Percentiles rank a stretch among this genome's conserved stretches.
These are phyloP conservation scores for Pinus albicaulis DNA, from an alignment of 75 land plant species.

Conservation along the genomic window DNA sequence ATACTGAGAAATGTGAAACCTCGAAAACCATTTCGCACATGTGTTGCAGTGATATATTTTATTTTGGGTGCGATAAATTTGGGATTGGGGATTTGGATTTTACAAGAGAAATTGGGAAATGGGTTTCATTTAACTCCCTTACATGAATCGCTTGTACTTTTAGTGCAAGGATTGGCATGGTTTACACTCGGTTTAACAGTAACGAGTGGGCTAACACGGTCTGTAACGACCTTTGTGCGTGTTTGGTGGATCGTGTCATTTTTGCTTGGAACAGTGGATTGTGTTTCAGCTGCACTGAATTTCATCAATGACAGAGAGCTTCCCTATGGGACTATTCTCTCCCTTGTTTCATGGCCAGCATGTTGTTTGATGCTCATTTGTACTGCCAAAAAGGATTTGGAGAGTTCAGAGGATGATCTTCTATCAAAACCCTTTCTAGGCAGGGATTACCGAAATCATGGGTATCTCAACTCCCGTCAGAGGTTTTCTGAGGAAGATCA, in stretches of 20 bases:
- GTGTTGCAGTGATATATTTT: background rate
- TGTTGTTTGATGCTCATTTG: slow-evolving; percentile 4
- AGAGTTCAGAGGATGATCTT: background rate
- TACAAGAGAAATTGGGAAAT: background rate
- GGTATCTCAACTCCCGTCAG: background rate
- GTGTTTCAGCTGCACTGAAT: slow-evolving; percentile 5
- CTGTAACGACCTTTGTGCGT: background rate
- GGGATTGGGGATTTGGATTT: slow-evolving; percentile 13
- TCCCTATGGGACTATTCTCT: slow-evolving; percentile 1
- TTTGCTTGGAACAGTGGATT: slow-evolving; percentile 2
- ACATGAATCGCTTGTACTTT: slow-evolving; percentile 12
- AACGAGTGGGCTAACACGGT: background rate
- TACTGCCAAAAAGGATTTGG: background rate
- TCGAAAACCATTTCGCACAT: slow-evolving; percentile 11
- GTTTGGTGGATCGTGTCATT: slow-evolving; percentile 1
- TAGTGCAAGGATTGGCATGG: slow-evolving; percentile 14
- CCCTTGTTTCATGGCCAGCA: slow-evolving; percentile 17
- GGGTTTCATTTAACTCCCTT: background rate
- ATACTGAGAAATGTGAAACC: background rate
- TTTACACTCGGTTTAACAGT: slow-evolving; percentile 4
- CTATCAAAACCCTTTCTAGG: background rate
- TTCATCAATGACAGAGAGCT: background rate
- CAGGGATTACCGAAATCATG: background rate
- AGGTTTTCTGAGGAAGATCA: background rate
- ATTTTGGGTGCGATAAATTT: background rate